phyloP scores from a whole-genome alignment of 2,329 filamentous ascomycete genomes.

The Sclerotinia subarctica region DNA sequence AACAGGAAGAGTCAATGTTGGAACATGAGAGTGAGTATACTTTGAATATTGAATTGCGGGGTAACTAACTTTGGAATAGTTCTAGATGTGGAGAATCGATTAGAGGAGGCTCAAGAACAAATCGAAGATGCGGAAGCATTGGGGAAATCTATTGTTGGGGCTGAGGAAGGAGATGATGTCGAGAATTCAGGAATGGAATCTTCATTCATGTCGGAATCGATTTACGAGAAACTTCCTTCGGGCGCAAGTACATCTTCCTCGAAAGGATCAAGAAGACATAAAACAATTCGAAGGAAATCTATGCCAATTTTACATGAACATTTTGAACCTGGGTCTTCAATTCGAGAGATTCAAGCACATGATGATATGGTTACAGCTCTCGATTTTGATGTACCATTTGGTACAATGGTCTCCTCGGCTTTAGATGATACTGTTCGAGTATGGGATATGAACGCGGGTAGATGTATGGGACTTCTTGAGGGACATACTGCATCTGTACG shows the following conservation, averaged over 20 bases:
- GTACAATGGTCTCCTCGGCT: constrained; percentile 87
- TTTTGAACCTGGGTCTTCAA: constrained; percentile 82
- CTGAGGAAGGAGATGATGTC: constrained; percentile 52
- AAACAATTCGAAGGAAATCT: constrained; percentile 68
- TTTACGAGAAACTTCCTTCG: constrained; percentile 85
- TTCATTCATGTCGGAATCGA: constrained; percentile 94
- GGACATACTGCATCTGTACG: constrained; percentile 94
- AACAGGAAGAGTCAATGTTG: constrained; percentile 84
- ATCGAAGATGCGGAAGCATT: constrained; percentile 57
- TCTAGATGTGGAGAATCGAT: constrained; percentile 57
- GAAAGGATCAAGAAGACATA: constrained; percentile 47
- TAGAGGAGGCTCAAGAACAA: constrained; percentile 60
- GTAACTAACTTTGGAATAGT: constrained; percentile 44
- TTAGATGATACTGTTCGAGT: constrained; percentile 92
- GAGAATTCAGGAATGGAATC: constrained; percentile 44
- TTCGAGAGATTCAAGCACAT: constrained; percentile 86
- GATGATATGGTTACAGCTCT: constrained; percentile 83
- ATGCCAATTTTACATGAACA: constrained; percentile 97
- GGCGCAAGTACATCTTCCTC: constrained; percentile 48
- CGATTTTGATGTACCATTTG: constrained; percentile 97
- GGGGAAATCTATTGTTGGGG: constrained; percentile 50
- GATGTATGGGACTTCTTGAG: constrained; percentile 87
- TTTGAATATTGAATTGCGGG: background rate
- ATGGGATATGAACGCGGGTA: constrained; percentile 92
- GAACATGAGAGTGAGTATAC: constrained; percentile 75